Conservation (phyloP, 176 grass and related monocot species). For the Aegilops longissima region DNA sequence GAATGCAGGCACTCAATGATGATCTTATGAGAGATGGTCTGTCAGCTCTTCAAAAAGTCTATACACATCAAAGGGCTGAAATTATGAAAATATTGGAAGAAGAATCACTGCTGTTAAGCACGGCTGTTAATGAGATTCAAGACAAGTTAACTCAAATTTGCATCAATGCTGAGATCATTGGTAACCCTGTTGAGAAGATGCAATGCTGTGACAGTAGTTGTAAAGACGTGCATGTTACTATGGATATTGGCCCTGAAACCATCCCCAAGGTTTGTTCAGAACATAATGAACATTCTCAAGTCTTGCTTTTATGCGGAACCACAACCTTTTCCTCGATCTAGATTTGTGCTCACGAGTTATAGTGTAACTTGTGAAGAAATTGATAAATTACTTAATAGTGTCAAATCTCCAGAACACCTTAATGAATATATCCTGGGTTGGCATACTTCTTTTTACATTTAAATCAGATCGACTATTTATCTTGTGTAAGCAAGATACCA, state of each 20-base stretch:
- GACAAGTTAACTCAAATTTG: constrained; percentile 55
- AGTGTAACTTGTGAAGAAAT: neutral
- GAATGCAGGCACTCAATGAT: constrained; percentile 59
- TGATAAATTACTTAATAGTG: constrained; percentile 6
- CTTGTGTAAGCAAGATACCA: neutral
- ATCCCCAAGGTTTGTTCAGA: constrained; percentile 50
- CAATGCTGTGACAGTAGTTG: constrained; percentile 58
- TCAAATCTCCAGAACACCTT: neutral
- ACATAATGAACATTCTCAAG: neutral
- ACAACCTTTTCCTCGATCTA: neutral
- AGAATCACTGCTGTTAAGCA: constrained; percentile 57
- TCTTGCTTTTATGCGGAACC: constrained; percentile 22
- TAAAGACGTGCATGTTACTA: constrained; percentile 83
- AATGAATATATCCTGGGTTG: neutral
- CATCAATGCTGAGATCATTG: constrained; percentile 31
- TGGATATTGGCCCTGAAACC: constrained; percentile 34
- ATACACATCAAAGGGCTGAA: constrained; percentile 50
- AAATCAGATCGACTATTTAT: neutral
- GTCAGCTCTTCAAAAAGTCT: constrained; percentile 46
- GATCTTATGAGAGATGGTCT: constrained; percentile 56
- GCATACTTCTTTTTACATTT: neutral
- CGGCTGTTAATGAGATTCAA: constrained; percentile 53
- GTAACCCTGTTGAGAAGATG: constrained; percentile 27
- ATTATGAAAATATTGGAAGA: constrained; percentile 77
- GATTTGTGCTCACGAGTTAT: constrained; percentile 6